A percentile compares a stretch with the other conserved stretches of the same genome.
Evolutionary conservation across 768 basidiomycete genomes (phyloP).

Genomic region (Nevesoporus exiguus): DNA sequence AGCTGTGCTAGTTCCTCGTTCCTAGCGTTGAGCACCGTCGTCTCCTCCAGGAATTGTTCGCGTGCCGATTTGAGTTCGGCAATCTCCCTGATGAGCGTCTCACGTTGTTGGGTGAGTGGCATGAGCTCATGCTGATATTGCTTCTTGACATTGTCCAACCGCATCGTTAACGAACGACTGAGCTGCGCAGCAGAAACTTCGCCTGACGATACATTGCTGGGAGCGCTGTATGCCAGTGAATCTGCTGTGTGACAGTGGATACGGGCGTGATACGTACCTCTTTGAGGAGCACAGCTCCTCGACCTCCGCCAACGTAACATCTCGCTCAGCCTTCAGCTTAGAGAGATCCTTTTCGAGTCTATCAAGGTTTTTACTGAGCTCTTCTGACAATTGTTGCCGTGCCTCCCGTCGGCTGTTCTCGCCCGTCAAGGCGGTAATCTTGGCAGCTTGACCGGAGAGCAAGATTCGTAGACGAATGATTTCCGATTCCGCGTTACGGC

Average conservation of each 20-base stretch:
- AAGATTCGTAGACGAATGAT: conserved; percentile 81
- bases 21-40: conserved; percentile 81
- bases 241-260: conserved; percentile 18
- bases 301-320: conserved; percentile 89
- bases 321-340: conserved; percentile 83
- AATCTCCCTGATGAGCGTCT: conserved; percentile 76
- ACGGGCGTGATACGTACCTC: conserved; percentile 44
- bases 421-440: conserved; percentile 79
- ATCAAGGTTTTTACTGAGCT: conserved; percentile 71
- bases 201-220: conserved; percentile 23
- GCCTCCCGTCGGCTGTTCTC: conserved; percentile 76
- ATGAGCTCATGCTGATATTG: conserved; percentile 87
- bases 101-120: conserved; percentile 79
- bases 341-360: conserved; percentile 84
- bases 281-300: conserved; percentile 80
- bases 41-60: conserved; percentile 88
- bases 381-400: conserved; percentile 73
- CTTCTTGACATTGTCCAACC: conserved; percentile 81
- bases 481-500: conserved; percentile 90
- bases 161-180: conserved; percentile 73
- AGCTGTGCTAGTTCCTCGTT: conserved; percentile 93
- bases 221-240: conserved; percentile 23
- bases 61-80: conserved; percentile 81
- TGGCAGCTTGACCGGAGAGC: conserved; percentile 85
- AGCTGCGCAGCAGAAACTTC: conserved; percentile 44